Conservation (phyloP, 106 monocot species). For the Acorus calamus region DNA sequence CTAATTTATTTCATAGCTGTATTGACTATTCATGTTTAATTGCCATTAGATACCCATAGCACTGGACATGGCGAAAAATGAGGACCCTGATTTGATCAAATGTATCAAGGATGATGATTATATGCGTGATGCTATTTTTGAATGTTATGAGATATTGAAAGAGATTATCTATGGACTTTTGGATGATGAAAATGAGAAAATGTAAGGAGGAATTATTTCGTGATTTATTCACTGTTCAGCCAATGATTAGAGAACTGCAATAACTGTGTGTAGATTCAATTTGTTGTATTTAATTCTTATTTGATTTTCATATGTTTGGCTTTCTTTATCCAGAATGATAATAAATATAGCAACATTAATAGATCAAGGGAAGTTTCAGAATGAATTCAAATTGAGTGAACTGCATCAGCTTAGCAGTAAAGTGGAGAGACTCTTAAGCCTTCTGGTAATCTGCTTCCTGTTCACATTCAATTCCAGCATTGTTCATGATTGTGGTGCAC, state of each 20-base stretch:
- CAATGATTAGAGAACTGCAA: no score
- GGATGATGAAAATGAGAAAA: slow-evolving; percentile 35
- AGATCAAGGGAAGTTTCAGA: slow-evolving; percentile 33
- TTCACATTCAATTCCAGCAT: background rate
- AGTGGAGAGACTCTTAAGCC: slow-evolving; percentile 68
- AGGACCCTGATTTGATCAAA: slow-evolving; percentile 59
- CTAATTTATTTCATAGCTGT: background rate
- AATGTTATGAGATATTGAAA: slow-evolving; percentile 79
- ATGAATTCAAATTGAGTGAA: slow-evolving; percentile 63
- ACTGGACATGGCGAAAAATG: slow-evolving; percentile 94
- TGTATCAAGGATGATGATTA: slow-evolving; percentile 77
- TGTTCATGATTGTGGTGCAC: background rate
- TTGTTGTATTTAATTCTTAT: slow-evolving; percentile 5
- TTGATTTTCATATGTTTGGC: background rate
- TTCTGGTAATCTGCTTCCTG: slow-evolving; percentile 43
- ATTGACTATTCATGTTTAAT: background rate
- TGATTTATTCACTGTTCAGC: background rate
- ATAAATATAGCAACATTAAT: slow-evolving; percentile 40
- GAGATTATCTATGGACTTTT: slow-evolving; percentile 63
- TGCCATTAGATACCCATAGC: slow-evolving; percentile 77
- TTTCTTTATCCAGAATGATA: background rate
- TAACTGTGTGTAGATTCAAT: background rate
- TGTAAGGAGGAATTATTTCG: slow-evolving; percentile 25
- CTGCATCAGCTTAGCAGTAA: slow-evolving; percentile 73
- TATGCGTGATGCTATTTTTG: slow-evolving; percentile 64